Evolutionary conservation across 2,329 filamentous ascomycete species (phyloP).

Genomic region (Mycogone perniciosa): DNA sequence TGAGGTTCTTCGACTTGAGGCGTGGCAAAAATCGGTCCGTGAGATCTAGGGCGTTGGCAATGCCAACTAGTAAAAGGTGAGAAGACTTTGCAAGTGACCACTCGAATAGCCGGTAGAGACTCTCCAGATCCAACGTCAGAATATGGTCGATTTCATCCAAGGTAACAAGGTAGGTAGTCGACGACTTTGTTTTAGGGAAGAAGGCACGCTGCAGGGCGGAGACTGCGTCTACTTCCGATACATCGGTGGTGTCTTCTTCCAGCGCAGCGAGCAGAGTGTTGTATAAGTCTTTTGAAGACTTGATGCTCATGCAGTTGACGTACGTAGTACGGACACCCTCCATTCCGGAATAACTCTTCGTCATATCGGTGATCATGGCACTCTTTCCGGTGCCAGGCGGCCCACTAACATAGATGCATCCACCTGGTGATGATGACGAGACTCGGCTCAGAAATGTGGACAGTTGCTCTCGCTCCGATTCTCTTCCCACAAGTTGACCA

Average conservation of each 20-base stretch:
- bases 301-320: slow-evolving; percentile 97
- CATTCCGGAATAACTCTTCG: slow-evolving; percentile 48
- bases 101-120: slow-evolving; percentile 90
- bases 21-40: slow-evolving; percentile 93
- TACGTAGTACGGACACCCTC: slow-evolving; percentile 62
- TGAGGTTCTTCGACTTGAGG: slow-evolving; percentile 86
- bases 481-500: slow-evolving; percentile 70
- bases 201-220: slow-evolving; percentile 66
- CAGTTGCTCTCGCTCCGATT: slow-evolving; percentile 60
- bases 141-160: slow-evolving; percentile 95
- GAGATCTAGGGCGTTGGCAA: slow-evolving; percentile 91
- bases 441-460: slow-evolving; percentile 61
- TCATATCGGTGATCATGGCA: slow-evolving; percentile 80
- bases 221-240: slow-evolving; percentile 61
- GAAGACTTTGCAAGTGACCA: slow-evolving; percentile 85
- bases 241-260: slow-evolving; percentile 46
- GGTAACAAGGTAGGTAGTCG: slow-evolving; percentile 69
- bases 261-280: slow-evolving; percentile 68
- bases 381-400: slow-evolving; percentile 96
- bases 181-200: slow-evolving; percentile 50
- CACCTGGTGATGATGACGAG: slow-evolving; percentile 54
- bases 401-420: slow-evolving; percentile 91
- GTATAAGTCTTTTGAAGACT: slow-evolving; percentile 80
- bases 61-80: slow-evolving; percentile 76
- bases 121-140: slow-evolving; percentile 78